Conservation (phyloP, 495 filamentous ascomycete genomes). For the Thermothielavioides terrestris region DNA sequence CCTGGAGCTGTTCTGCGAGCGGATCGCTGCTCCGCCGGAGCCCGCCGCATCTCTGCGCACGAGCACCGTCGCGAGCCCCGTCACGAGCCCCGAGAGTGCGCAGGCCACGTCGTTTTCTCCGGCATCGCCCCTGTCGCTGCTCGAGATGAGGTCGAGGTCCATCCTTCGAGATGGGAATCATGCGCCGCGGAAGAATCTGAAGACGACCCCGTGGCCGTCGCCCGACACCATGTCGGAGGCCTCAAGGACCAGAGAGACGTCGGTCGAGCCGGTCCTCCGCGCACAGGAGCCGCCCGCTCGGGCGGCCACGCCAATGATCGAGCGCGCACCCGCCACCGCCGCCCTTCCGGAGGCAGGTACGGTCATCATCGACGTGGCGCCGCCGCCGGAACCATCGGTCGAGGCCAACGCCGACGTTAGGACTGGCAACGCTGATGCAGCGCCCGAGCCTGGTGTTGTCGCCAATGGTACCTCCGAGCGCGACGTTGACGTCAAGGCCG, state of each 20-base stretch:
- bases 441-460: background rate
- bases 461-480: too few species aligned
- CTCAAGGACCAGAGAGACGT: background rate
- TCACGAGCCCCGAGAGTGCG: conserved; percentile 14
- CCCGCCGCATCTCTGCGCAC: background rate
- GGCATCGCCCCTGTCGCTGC: conserved; percentile 9
- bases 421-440: background rate
- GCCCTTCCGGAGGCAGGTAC: background rate
- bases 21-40: conserved; percentile 9
- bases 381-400: conserved; percentile 1
- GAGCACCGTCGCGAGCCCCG: conserved; percentile 10
- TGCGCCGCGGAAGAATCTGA: conserved; percentile 8
- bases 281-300: background rate
- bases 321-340: background rate
- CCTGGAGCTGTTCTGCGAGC: conserved; percentile 29
- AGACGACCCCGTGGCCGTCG: conserved; percentile 12
- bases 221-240: conserved; percentile 10
- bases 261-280: conserved; percentile 2
- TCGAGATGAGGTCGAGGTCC: conserved; percentile 22
- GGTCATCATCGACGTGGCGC: conserved; percentile 4
- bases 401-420: background rate
- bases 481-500: background rate
- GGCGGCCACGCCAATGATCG: conserved; percentile 6
- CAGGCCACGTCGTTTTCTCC: conserved; percentile 12
- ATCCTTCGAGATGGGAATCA: conserved; percentile 11